phyloP scores from a whole-genome alignment of 139 green algal genomes.

The Monoraphidium neglectum region DNA sequence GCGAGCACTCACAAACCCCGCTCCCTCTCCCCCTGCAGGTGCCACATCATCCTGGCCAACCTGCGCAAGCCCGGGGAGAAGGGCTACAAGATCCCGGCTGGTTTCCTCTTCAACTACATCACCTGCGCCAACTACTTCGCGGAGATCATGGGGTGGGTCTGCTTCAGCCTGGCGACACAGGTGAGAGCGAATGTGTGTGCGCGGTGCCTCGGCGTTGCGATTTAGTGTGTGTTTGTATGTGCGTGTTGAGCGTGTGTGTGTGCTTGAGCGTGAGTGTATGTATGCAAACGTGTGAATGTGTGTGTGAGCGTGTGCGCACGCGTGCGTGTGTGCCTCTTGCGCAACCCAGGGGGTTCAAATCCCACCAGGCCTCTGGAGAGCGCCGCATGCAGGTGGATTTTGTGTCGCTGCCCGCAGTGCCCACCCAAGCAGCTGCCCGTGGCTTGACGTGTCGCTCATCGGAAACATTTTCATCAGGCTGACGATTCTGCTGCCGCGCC shows the following conservation, averaged over 20 bases:
- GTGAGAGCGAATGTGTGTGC: neutral
- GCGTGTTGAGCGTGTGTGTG: no score
- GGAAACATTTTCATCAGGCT: no score
- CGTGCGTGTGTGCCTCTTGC: neutral
- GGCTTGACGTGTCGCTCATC: slow-evolving; percentile 48
- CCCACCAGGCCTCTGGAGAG: no score
- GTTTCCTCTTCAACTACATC: slow-evolving; percentile 94
- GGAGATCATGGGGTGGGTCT: slow-evolving; percentile 90
- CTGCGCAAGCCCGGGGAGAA: slow-evolving; percentile 77
- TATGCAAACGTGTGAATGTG: no score
- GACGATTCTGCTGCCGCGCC: no score
- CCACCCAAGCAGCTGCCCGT: slow-evolving; percentile 17
- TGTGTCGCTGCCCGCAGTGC: neutral
- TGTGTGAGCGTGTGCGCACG: no score
- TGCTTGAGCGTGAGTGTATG: neutral
- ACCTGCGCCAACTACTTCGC: slow-evolving; percentile 97
- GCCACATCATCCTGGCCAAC: slow-evolving; percentile 87
- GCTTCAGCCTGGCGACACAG: slow-evolving; percentile 79
- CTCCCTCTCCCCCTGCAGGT: slow-evolving; percentile 35
- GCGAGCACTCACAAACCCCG: no score
- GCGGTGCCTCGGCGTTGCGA: neutral
- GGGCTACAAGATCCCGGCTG: slow-evolving; percentile 87
- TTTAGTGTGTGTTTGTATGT: no score
- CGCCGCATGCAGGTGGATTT: no score
- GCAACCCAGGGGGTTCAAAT: no score